Evolutionary conservation across 2,329 filamentous ascomycete genomes (phyloP).

Genomic region (Apiospora saccharicola): DNA sequence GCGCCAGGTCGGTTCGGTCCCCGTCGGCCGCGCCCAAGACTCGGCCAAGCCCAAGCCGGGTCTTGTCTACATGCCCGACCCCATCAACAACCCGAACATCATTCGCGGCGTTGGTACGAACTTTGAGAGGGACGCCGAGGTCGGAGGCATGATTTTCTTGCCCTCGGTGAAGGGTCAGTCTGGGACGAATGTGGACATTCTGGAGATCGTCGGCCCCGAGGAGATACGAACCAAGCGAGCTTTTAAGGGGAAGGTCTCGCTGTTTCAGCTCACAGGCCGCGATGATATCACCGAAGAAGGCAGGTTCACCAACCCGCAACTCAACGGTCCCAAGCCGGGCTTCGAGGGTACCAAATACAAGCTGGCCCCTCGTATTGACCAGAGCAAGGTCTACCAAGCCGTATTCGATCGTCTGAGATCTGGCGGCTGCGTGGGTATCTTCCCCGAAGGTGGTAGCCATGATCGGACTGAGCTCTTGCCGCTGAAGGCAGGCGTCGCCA

Average conservation of each 20-base stretch:
- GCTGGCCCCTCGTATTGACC: slow-evolving; percentile 90
- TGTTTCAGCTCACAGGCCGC: slow-evolving; percentile 83
- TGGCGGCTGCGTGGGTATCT: slow-evolving; percentile 93
- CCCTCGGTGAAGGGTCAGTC: slow-evolving; percentile 81
- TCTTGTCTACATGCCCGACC: slow-evolving; percentile 87
- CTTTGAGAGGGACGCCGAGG: slow-evolving; percentile 78
- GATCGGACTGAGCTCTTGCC: slow-evolving; percentile 91
- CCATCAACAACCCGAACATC: slow-evolving; percentile 82
- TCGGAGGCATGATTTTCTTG: slow-evolving; percentile 85
- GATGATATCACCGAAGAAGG: slow-evolving; percentile 74
- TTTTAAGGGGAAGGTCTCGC: slow-evolving; percentile 78
- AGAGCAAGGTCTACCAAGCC: slow-evolving; percentile 90
- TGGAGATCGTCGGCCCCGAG: slow-evolving; percentile 79
- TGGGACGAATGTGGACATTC: slow-evolving; percentile 83
- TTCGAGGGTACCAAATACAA: slow-evolving; percentile 86
- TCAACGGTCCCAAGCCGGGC: slow-evolving; percentile 62
- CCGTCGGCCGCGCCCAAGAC: slow-evolving; percentile 93
- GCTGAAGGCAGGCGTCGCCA: slow-evolving; percentile 94
- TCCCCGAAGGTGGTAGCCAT: slow-evolving; percentile 95
- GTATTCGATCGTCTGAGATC: slow-evolving; percentile 84
- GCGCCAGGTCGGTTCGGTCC: slow-evolving; percentile 84
- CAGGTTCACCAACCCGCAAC: slow-evolving; percentile 63
- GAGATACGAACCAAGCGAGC: slow-evolving; percentile 87
- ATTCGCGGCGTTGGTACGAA: slow-evolving; percentile 81
- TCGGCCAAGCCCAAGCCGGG: slow-evolving; percentile 81